phyloP scores from a whole-genome alignment of 768 basidiomycete genomes.

The Hypholoma fasciculare region DNA sequence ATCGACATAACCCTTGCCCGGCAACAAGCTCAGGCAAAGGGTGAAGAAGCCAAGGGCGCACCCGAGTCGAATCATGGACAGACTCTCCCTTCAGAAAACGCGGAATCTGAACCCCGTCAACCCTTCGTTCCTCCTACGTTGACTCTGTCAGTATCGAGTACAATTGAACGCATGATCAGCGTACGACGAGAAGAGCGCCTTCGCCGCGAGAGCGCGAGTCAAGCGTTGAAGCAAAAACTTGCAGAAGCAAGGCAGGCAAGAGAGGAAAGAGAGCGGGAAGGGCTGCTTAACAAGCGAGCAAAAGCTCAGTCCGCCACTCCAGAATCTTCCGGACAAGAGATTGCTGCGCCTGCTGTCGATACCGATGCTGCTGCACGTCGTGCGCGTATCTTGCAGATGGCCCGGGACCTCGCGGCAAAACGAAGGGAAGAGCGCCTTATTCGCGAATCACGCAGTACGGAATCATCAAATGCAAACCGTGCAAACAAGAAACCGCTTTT shows the following conservation, averaged over 20 bases:
- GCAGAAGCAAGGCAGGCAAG: background rate
- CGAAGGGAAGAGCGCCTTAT: conserved; percentile 17
- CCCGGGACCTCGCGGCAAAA: conserved; percentile 13
- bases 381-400: background rate
- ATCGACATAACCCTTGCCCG: background rate
- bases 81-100: no score
- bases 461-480: background rate
- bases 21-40: background rate
- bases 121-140: background rate
- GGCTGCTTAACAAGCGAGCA: background rate
- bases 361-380: background rate
- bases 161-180: background rate
- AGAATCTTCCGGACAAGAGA: background rate
- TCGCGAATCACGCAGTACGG: conserved; percentile 1
- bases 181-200: conserved; percentile 1
- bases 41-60: background rate
- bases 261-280: background rate
- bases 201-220: background rate
- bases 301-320: background rate
- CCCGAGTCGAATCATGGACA: background rate
- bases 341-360: background rate
- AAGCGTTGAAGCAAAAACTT: background rate
- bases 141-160: background rate
- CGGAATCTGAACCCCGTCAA: no score
- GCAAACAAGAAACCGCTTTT: background rate